These are phyloP conservation scores for Phytophthora ohioensis DNA, from an alignment of 352 stramenopile species.

Conservation along the genomic window DNA sequence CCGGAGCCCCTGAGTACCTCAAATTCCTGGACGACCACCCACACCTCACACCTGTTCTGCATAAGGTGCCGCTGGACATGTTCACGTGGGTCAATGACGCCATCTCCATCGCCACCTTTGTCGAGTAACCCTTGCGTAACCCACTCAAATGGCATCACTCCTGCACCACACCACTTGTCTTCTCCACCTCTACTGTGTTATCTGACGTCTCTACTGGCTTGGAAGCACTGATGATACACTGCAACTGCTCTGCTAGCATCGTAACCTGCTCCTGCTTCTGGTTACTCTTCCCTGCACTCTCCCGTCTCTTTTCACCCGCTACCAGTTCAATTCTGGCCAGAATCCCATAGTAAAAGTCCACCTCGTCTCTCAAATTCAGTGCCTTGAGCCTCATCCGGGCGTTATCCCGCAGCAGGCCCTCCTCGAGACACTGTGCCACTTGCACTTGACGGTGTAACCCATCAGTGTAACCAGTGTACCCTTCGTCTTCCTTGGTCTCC, in stretches of 20 bases:
- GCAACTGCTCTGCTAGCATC: constrained; percentile 32
- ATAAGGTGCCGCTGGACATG: constrained; percentile 22
- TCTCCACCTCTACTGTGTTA: not conserved
- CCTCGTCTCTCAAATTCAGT: constrained; percentile 50
- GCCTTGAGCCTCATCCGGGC: constrained; percentile 58
- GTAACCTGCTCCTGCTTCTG: constrained; percentile 6
- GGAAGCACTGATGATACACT: constrained; percentile 47
- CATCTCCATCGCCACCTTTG: constrained; percentile 25
- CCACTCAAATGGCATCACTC: not conserved
- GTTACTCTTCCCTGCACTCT: constrained; percentile 5
- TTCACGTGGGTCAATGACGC: constrained; percentile 22
- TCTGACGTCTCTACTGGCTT: constrained; percentile 39
- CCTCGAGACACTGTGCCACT: constrained; percentile 46
- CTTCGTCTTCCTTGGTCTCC: constrained; percentile 18
- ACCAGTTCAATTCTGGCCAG: constrained; percentile 54
- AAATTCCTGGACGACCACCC: not conserved
- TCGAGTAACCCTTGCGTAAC: constrained; percentile 6
- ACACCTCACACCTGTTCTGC: constrained; percentile 9
- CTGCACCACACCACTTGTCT: not conserved
- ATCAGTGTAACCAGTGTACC: constrained; percentile 21
- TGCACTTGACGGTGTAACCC: constrained; percentile 41
- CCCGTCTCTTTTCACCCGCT: constrained; percentile 19
- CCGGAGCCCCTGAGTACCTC: constrained; percentile 32
- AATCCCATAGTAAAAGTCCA: constrained; percentile 63
- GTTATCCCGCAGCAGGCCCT: constrained; percentile 58